Percentiles rank a stretch among this genome's conserved stretches.
phyloP scores from a whole-genome alignment of 306 rosid genomes.

The Senna tora region DNA sequence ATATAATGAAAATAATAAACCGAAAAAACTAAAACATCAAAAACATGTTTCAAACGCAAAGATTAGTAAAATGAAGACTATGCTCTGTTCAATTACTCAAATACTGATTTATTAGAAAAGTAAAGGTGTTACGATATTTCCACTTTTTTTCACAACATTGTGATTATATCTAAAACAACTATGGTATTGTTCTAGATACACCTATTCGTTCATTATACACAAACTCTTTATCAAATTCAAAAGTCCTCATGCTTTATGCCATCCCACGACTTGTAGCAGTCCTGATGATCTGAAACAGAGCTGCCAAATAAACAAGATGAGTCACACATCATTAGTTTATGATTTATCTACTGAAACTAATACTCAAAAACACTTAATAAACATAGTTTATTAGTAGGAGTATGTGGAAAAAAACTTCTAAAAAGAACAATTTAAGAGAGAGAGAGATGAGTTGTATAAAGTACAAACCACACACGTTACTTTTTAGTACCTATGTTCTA shows the following conservation, averaged over 20 bases:
- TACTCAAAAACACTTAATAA: not conserved
- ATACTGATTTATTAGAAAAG: conserved; percentile 33
- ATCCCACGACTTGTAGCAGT: conserved; percentile 56
- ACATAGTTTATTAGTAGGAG: not conserved
- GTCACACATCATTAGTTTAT: too few relatives aligned
- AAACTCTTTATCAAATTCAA: not conserved
- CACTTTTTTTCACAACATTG: conserved; percentile 18
- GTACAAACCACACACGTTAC: too few relatives aligned
- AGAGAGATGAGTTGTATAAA: too few relatives aligned
- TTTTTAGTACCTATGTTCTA: too few relatives aligned
- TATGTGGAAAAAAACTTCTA: too few relatives aligned
- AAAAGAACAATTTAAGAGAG: too few relatives aligned
- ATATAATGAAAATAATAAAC: too few relatives aligned
- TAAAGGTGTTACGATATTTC: conserved; percentile 29
- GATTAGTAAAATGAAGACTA: not conserved
- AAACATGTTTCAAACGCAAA: too few relatives aligned
- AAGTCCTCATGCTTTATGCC: conserved; percentile 43
- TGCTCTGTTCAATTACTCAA: not conserved
- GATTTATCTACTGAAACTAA: not conserved
- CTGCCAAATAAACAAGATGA: conserved; percentile 45
- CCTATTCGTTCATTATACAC: conserved; percentile 1
- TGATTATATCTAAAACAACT: conserved; percentile 16
- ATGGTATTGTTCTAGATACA: conserved; percentile 1
- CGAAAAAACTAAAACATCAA: too few relatives aligned
- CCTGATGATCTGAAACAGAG: conserved; percentile 68